Conservation (phyloP, 2,329 filamentous ascomycete species). For the Fusarium transvaalense region DNA sequence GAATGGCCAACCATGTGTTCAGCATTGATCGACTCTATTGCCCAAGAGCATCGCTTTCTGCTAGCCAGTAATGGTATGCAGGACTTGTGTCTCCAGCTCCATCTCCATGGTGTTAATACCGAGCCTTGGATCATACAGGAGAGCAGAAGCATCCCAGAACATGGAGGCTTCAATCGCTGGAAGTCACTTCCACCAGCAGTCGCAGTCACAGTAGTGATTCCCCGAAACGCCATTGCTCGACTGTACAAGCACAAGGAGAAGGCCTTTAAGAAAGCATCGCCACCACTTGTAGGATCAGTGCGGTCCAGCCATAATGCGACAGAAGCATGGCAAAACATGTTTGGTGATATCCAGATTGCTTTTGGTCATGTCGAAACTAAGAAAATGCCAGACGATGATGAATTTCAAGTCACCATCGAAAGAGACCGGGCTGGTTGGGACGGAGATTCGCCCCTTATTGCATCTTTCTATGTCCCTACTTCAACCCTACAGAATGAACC, state of each 20-base stretch:
- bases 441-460: constrained; percentile 56
- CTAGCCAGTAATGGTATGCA: constrained; percentile 52
- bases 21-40: constrained; percentile 49
- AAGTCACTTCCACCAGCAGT: constrained; percentile 53
- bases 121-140: constrained; percentile 49
- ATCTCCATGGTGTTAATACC: constrained; percentile 52
- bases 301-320: constrained; percentile 41
- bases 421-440: constrained; percentile 55
- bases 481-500: constrained; percentile 52
- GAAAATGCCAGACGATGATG: constrained; percentile 47
- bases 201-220: constrained; percentile 55
- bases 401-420: constrained; percentile 51
- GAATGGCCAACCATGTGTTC: constrained; percentile 52
- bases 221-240: constrained; percentile 46
- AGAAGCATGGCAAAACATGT: constrained; percentile 53
- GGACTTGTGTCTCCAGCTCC: constrained; percentile 54
- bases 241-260: constrained; percentile 44
- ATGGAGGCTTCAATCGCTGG: constrained; percentile 55
- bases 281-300: constrained; percentile 50
- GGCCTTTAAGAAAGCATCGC: constrained; percentile 39
- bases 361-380: constrained; percentile 55
- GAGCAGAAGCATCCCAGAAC: constrained; percentile 31
- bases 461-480: constrained; percentile 58
- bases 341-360: constrained; percentile 56
- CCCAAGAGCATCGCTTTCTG: constrained; percentile 48